Evolutionary conservation across 257 asterid genomes (phyloP), one percentile per base, ranked within the genome.

Genomic region (Scutellaria minor): DNA sequence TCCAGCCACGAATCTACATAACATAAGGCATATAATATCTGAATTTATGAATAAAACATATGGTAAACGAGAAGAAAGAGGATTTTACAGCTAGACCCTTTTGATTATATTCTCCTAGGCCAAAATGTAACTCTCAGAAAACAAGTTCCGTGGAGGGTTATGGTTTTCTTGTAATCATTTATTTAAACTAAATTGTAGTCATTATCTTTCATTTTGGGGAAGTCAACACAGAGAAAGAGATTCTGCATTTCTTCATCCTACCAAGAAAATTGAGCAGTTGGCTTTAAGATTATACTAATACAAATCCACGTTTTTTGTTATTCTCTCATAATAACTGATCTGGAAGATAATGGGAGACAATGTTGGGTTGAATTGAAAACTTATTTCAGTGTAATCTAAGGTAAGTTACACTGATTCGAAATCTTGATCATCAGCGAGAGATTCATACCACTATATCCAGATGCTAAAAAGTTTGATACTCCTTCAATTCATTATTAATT

Each of bases 1-100:
- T 95, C 98, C 98, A 95, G 39, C 96, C 87, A 58, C 96, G 96
- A 66, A 82, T 89, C 99, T 95, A 81, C 64, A 81, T 50, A 57
- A 50, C 69, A 77, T 40, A 66, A 75, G 68, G 74, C 20, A 72
- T 18, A 51, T 51, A 24, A 63, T 18, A 48, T 64, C 44, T 50
- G 57, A n/a, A 55, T 12, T 74, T 40, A 18, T 47, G 40, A 66
- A 70, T 66, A 66, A 66, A 61, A 18, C 60, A 35, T 45, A 31
- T 7, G 41, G 59, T 31, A 22, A 11, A 72, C 6, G 10, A 6
- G 50, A 61, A 47, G 1, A 46, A 52, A 44, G 24, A n/a, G 12
- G 50, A 66, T 46, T 60, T 39, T 18, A 35, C 45, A 53, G 54
- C 18, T 69, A 15, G 37, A 3, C 37, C 4, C 37, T 31, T 31